phyloP scores from a whole-genome alignment of 768 basidiomycete genomes.

The Lactarius hengduanensis region DNA sequence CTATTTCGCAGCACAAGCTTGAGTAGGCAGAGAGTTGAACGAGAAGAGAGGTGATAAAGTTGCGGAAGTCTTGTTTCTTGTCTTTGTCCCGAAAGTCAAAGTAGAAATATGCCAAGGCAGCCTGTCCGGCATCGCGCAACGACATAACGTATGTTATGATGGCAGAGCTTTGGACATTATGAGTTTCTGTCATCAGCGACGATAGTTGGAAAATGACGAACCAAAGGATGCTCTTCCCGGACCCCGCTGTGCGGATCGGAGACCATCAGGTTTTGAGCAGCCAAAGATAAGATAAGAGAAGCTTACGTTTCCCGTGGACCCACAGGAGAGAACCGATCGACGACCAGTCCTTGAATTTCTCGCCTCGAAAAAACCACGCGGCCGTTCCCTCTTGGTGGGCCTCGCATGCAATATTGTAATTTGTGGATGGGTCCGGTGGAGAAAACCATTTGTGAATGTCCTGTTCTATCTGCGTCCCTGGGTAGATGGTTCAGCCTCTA shows the following conservation, averaged over 20 bases:
- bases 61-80: neutral
- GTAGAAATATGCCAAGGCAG: neutral
- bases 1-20: neutral
- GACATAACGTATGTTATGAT: neutral
- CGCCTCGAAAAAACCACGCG: neutral
- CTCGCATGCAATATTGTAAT: neutral
- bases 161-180: neutral
- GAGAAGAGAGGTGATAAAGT: neutral
- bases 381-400: neutral
- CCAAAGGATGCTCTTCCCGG: neutral
- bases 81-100: neutral
- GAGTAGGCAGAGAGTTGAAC: neutral
- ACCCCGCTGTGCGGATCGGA: neutral
- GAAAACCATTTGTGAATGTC: neutral
- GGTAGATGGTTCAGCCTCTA: no score
- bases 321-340: neutral
- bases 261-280: neutral
- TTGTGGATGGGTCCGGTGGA: neutral
- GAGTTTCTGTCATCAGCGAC: accelerated
- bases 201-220: neutral
- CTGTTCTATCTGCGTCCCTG: neutral
- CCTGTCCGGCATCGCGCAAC: neutral
- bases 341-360: neutral
- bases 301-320: neutral
- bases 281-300: neutral